phyloP scores from a whole-genome alignment of 352 stramenopile genomes.

The Pythium rishiriense region DNA sequence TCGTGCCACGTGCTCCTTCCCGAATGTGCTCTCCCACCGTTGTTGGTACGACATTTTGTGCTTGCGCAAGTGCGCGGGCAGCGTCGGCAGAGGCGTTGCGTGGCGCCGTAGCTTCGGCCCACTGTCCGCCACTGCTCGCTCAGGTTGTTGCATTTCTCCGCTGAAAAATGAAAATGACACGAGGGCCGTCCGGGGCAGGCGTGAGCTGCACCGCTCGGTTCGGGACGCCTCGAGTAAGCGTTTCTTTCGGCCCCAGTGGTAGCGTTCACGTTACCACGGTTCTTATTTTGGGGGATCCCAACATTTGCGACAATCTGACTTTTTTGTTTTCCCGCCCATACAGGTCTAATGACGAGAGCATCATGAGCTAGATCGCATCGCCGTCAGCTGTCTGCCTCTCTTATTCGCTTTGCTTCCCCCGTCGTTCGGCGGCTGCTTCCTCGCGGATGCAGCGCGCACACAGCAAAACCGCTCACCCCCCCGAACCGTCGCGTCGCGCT shows the following conservation, averaged over 20 bases:
- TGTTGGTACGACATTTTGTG: conserved; percentile 45
- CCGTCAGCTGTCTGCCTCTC: too few relatives aligned
- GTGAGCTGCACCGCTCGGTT: background rate
- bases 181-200: background rate
- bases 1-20: conserved; percentile 28
- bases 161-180: background rate
- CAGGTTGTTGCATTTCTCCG: background rate
- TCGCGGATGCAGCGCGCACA: too few relatives aligned
- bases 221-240: background rate
- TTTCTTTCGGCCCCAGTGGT: background rate
- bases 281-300: too few relatives aligned
- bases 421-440: too few relatives aligned
- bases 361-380: too few relatives aligned
- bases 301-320: too few relatives aligned
- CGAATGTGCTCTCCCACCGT: conserved; percentile 47
- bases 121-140: background rate
- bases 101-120: conserved; percentile 17
- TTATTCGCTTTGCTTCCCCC: too few relatives aligned
- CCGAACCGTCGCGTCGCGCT: too few relatives aligned
- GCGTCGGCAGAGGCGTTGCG: conserved; percentile 11
- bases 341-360: too few relatives aligned
- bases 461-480: too few relatives aligned
- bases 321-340: too few relatives aligned
- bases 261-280: too few relatives aligned
- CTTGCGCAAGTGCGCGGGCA: conserved; percentile 21